Evolutionary conservation across 2,329 filamentous ascomycete genomes (phyloP), one percentile per base, ranked within the genome.

Genomic region (Colletotrichum liaoningense): DNA sequence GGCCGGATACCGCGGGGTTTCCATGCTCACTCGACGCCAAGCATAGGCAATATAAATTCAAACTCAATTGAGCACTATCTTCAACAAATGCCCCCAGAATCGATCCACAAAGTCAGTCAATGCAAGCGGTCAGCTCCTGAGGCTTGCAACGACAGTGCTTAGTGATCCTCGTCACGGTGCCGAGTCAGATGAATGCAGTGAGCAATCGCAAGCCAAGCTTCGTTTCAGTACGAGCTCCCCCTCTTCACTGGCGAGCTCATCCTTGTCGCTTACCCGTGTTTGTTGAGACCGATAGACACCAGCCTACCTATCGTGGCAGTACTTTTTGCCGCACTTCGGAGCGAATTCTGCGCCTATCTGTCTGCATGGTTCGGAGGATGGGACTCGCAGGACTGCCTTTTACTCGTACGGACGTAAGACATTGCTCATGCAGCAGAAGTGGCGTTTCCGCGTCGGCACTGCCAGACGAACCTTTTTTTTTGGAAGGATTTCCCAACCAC

Each of bases 311-410:
- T 19, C 4, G 33, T 9, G n/a, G 19, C 38, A 12, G 38, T 2
- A 46, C 16, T 49, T 22, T 52, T 30, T 33, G 28, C 46, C 14
- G 28, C 46, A 28, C 28, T 26, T 54, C 35, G 26, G 14, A 42
- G 19, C 19, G 42, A 19, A 6, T 19, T 54, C 14, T 33, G 60
- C 14, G 46, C n/a, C 28, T n/a, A 35, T 11, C 26, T 46, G 24
- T 42, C 69, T 72, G 59, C 65, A 69, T 28, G 52, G 67, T 54
- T 69, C 65, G 66, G 65, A 54, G 28, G 22, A 54, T 14, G 28
- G 16, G n/a, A 16, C 4, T 28, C 5, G n/a, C 26, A 7, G 38
- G 16, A 49, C 16, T 19, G 19, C 42, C 42, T 49, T 49, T 49
- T 9, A n/a, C 42, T 8, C 60, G 30, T 52, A 35, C 60, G 60